These are phyloP conservation scores for Claviceps sp. DNA, from an alignment of 2,329 filamentous ascomycete species.

Conservation along the genomic window DNA sequence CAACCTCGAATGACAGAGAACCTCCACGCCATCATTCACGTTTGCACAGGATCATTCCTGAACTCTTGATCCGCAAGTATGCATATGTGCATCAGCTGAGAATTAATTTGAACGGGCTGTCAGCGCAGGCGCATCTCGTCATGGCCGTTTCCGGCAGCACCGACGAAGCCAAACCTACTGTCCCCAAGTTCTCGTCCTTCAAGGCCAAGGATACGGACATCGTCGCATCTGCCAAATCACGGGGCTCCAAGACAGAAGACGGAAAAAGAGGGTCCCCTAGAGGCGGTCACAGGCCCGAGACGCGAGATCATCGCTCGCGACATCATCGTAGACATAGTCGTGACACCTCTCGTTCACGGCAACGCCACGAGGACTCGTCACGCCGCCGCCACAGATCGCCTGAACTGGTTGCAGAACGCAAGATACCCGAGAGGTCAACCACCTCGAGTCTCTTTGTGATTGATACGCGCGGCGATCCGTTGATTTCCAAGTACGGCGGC, in stretches of 20 bases:
- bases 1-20: no score
- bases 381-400: not conserved
- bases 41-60: no score
- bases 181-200: conserved; percentile 65
- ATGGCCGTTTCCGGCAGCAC: conserved; percentile 15
- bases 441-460: conserved; percentile 35
- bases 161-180: conserved; percentile 11
- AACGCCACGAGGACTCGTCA: not conserved
- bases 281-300: conserved; percentile 4
- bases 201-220: conserved; percentile 29
- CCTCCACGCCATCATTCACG: no score
- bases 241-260: conserved; percentile 7
- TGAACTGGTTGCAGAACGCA: conserved; percentile 1
- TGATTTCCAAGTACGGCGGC: conserved; percentile 57
- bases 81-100: not conserved
- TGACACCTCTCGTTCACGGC: not conserved
- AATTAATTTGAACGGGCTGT: not conserved
- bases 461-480: conserved; percentile 64
- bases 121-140: not conserved
- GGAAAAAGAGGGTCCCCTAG: conserved; percentile 7
- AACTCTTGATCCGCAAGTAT: not conserved
- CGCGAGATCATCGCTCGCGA: conserved; percentile 6
- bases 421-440: not conserved
- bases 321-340: not conserved
- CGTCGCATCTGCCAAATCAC: conserved; percentile 20